These are phyloP conservation scores for Xerocomus brunneocitrinus DNA, from an alignment of 768 basidiomycete species.

Conservation along the genomic window DNA sequence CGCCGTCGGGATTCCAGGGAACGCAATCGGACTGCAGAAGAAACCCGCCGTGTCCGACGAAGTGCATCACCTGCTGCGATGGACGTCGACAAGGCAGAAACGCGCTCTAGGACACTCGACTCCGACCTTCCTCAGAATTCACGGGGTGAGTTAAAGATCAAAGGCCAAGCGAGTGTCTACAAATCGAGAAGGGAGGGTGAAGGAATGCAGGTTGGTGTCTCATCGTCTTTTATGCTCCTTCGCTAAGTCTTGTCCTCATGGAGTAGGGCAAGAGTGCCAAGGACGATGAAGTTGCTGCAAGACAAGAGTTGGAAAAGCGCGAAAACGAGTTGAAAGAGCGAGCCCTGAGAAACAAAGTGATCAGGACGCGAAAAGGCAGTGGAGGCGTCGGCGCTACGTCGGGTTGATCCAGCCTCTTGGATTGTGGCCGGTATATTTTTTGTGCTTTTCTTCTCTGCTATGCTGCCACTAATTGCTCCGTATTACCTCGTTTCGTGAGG, in stretches of 20 bases:
- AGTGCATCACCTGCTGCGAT: slow-evolving; percentile 23
- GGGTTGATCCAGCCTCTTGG: slow-evolving; percentile 16
- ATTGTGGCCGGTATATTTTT: slow-evolving; percentile 19
- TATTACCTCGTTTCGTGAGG: slow-evolving; percentile 20
- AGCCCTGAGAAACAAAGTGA: slow-evolving; percentile 79
- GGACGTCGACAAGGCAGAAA: slow-evolving; percentile 23
- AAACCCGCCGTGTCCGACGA: slow-evolving; percentile 22
- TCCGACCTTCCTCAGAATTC: slow-evolving; percentile 30
- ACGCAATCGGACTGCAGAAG: slow-evolving; percentile 15
- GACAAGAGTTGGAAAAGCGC: slow-evolving; percentile 54
- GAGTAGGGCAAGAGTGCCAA: slow-evolving; percentile 18
- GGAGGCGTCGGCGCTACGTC: slow-evolving; percentile 15
- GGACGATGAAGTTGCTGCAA: slow-evolving; percentile 8
- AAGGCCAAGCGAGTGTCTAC: slow-evolving; percentile 59
- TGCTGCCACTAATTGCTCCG: slow-evolving; percentile 20
- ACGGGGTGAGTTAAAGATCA: slow-evolving; percentile 63
- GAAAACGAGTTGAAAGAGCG: slow-evolving; percentile 81
- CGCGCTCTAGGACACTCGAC: slow-evolving; percentile 23
- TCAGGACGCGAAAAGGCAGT: slow-evolving; percentile 59
- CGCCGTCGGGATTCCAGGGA: slow-evolving; percentile 30
- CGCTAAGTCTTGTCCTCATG: slow-evolving; percentile 12
- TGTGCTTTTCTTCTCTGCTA: slow-evolving; percentile 11
- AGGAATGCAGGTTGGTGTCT: slow-evolving; percentile 23
- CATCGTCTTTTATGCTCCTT: slow-evolving; percentile 3
- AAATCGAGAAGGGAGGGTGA: slow-evolving; percentile 53